These are phyloP conservation scores for Bisporella sp. DNA, from an alignment of 2,329 filamentous ascomycete genomes.

Conservation along the genomic window DNA sequence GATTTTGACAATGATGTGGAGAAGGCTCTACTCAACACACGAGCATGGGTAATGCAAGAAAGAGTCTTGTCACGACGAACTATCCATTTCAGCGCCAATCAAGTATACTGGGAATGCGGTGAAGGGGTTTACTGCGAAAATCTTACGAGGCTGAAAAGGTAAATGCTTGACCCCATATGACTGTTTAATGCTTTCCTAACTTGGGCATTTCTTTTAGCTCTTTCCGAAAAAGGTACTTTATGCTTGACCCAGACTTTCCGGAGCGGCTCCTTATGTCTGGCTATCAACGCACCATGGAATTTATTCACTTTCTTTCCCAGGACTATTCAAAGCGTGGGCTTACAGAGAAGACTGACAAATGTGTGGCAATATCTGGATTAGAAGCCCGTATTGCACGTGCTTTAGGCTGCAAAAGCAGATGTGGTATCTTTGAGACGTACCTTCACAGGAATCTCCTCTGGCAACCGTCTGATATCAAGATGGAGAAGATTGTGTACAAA, in stretches of 20 bases:
- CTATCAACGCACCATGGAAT: no score
- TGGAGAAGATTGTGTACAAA: background rate
- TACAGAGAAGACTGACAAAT: background rate
- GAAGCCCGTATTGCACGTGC: background rate
- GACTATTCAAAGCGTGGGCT: no score
- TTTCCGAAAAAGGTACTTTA: background rate
- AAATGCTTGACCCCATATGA: background rate
- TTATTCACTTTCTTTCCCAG: no score
- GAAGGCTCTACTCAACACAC: background rate
- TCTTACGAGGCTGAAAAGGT: background rate
- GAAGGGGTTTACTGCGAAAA: slow-evolving; percentile 1
- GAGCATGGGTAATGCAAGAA: slow-evolving; percentile 3
- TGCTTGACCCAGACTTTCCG: background rate
- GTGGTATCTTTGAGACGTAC: background rate
- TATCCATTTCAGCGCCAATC: background rate
- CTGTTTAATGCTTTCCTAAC: background rate
- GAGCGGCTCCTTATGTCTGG: background rate
- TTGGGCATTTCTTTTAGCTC: background rate
- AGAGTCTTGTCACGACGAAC: background rate
- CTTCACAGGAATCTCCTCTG: slow-evolving; percentile 8
- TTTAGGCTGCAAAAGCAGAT: background rate
- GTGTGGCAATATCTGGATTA: background rate
- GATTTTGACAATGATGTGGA: background rate
- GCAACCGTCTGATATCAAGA: background rate
- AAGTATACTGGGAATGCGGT: slow-evolving; percentile 1